phyloP scores from a whole-genome alignment of 805 yeast genomes.

The Wickerhamomyces strasburgensis region DNA sequence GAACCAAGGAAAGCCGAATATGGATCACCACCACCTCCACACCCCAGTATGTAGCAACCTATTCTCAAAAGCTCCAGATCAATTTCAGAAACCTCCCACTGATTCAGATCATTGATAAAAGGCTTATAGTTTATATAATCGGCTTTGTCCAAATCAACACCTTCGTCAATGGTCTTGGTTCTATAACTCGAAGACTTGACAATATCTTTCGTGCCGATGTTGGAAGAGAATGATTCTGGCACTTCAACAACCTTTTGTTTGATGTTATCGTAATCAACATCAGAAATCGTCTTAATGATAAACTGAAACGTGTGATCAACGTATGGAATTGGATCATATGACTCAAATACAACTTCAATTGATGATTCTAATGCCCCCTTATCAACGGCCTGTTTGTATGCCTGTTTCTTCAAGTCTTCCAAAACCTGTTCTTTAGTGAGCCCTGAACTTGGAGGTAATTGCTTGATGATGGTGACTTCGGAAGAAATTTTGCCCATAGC shows the following conservation, averaged over 20 bases:
- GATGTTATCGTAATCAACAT: constrained; percentile 22
- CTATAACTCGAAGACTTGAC: constrained; percentile 7
- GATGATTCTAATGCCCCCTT: constrained; percentile 26
- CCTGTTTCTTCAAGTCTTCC: constrained; percentile 21
- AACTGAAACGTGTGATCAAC: constrained; percentile 26
- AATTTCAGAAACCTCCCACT: constrained; percentile 25
- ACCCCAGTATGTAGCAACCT: constrained; percentile 45
- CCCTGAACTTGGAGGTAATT: constrained; percentile 1
- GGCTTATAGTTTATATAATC: constrained; percentile 23
- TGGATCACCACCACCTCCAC: constrained; percentile 51
- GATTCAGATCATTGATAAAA: constrained; percentile 7
- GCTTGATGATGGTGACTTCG: constrained; percentile 8
- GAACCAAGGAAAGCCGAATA: constrained; percentile 34
- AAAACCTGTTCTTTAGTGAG: constrained; percentile 14
- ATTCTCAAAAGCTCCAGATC: constrained; percentile 38
- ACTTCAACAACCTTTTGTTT: constrained; percentile 33
- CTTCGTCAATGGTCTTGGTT: neutral
- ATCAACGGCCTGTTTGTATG: constrained; percentile 16
- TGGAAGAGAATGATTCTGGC: constrained; percentile 4
- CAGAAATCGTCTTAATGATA: constrained; percentile 18
- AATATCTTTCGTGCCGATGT: constrained; percentile 1
- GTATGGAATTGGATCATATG: constrained; percentile 28
- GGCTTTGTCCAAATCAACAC: constrained; percentile 11
- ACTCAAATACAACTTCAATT: constrained; percentile 23
- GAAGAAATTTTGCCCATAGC: constrained; percentile 41